phyloP scores from a whole-genome alignment of 495 filamentous ascomycete genomes.

The Astrocystis sublimbata region DNA sequence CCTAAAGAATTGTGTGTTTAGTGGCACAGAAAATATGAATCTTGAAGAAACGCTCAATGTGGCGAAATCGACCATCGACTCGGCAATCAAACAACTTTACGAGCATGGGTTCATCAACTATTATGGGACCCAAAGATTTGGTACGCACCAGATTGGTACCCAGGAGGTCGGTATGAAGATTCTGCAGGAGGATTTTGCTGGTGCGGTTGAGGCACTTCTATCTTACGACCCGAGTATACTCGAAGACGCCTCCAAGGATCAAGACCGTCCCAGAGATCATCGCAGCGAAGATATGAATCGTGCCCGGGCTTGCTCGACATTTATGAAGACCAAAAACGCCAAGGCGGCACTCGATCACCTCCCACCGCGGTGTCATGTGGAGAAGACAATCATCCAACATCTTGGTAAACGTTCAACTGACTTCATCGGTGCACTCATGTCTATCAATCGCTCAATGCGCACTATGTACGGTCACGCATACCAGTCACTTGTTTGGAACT shows the following conservation, averaged over 20 bases:
- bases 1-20: slow-evolving; percentile 74
- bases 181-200: slow-evolving; percentile 75
- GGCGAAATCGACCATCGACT: slow-evolving; percentile 38
- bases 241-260: slow-evolving; percentile 38
- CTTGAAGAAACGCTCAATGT: slow-evolving; percentile 41
- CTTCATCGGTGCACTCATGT: slow-evolving; percentile 74
- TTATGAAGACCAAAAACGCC: slow-evolving; percentile 57
- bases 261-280: slow-evolving; percentile 15
- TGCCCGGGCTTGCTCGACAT: slow-evolving; percentile 72
- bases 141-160: slow-evolving; percentile 77
- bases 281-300: slow-evolving; percentile 70
- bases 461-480: slow-evolving; percentile 97
- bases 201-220: slow-evolving; percentile 73
- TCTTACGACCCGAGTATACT: slow-evolving; percentile 59
- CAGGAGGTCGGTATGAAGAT: slow-evolving; percentile 81
- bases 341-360: slow-evolving; percentile 62
- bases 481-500: slow-evolving; percentile 92
- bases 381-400: slow-evolving; percentile 73
- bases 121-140: slow-evolving; percentile 93
- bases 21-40: slow-evolving; percentile 35
- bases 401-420: slow-evolving; percentile 59
- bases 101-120: slow-evolving; percentile 90
- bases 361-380: slow-evolving; percentile 81
- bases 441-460: slow-evolving; percentile 74
- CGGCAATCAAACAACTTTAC: slow-evolving; percentile 55